Percentiles rank a stretch among this genome's conserved stretches.
Conservation (phyloP, 441 rosid species). For the Flueggea neowawraea region DNA sequence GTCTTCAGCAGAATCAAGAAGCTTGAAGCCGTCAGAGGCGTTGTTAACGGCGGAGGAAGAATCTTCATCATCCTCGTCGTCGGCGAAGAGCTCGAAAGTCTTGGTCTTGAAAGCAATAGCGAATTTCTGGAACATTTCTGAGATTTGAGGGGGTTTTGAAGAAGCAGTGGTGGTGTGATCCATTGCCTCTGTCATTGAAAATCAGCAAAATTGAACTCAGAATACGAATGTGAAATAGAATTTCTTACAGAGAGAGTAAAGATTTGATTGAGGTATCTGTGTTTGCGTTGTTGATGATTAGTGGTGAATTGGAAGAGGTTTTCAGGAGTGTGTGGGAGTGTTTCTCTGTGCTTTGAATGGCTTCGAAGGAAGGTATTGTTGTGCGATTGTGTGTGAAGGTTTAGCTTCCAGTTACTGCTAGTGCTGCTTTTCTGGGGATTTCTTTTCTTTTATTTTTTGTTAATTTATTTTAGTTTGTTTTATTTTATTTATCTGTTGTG, state of each 20-base stretch:
- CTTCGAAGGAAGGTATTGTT: constrained; percentile 61
- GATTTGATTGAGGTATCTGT: constrained; percentile 3
- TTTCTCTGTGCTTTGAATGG: constrained; percentile 45
- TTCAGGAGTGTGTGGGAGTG: too few relatives aligned
- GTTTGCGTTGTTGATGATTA: background rate
- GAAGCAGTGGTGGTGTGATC: constrained; percentile 32
- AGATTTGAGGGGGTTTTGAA: constrained; percentile 67
- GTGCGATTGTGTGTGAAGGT: background rate
- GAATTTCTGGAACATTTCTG: constrained; percentile 88
- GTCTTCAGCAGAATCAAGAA: constrained; percentile 84
- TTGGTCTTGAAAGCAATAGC: constrained; percentile 88
- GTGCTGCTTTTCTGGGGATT: too few relatives aligned
- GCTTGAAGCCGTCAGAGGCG: constrained; percentile 51
- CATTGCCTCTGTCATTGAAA: constrained; percentile 35
- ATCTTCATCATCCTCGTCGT: constrained; percentile 27
- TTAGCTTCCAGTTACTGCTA: too few relatives aligned
- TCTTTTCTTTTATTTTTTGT: too few relatives aligned
- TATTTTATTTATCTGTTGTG: too few relatives aligned
- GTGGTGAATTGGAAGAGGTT: background rate
- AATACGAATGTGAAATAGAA: background rate
- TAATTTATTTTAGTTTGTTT: too few relatives aligned
- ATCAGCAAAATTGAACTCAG: background rate
- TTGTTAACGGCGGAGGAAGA: constrained; percentile 15
- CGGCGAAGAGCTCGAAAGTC: constrained; percentile 85
- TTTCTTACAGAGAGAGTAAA: background rate